Evolutionary conservation across 2,329 filamentous ascomycete genomes (phyloP), one percentile per base, ranked within the genome.

Genomic region (Cordyceps militaris): DNA sequence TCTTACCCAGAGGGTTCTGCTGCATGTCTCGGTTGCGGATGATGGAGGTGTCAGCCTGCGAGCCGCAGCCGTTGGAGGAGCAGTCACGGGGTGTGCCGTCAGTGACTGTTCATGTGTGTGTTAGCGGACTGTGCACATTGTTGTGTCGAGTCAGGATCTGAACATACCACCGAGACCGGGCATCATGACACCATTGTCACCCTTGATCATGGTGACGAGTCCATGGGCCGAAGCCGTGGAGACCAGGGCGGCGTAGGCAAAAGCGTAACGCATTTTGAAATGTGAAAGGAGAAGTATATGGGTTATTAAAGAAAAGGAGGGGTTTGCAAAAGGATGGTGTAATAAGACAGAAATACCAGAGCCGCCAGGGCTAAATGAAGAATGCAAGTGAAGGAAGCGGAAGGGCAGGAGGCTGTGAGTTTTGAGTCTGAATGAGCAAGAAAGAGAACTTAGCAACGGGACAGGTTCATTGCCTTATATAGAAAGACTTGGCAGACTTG

Each of bases 51-150:
- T 88, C 85, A 59, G 79, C 82, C 69, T 88, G 80, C n/a, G 84
- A 79, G 59, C 85, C 85, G 66, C 84, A 87, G 47, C 69, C 62
- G 63, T 84, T 82, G 64, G 74, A 75, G 52, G 80, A 75, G 70
- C 84, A 88, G 72, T 88, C 84, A 66, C 85, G 83, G 52, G 84
- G 85, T 61, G 85, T 87, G 65, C 84, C 84, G 61, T 88, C 84
- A 48, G 76, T 74, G 62, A 87, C 81, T 77, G 24, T 38, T 16
- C 8, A 10, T 3, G 10, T 13, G 6, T 28, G 13, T 44, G 43
- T 48, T 52, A 52, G n/a, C 36, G 7, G 56, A 19, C 44, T 62
- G 28, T 40, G n/a, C n/a, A n/a, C 9, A 24, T 36, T 36, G 19
- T 7, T 50, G 34, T 24, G 23, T 21, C 7, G 9, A 1, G 13